Base-by-base conservation (phyloP, 1,284 basidiomycete genomes). In the Tilletia setariae region DNA sequence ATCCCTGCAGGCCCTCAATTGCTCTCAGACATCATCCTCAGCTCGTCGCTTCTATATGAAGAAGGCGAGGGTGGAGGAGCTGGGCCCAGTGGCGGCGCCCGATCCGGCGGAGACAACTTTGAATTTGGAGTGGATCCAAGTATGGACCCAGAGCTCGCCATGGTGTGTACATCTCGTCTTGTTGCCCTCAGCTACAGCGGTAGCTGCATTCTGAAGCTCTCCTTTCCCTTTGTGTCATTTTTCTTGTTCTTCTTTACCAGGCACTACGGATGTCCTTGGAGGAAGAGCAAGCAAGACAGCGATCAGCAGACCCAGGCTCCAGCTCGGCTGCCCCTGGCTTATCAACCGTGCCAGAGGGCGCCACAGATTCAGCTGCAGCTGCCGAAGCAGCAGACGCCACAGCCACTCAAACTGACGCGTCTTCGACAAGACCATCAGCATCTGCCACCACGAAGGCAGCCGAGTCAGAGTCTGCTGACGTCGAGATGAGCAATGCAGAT, bases 201-300 rank as follows among this genome's bases (percentile, higher is more conserved):
- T n/a, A n/a, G n/a, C 43, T 21, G 30, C 72, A 46, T 21, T 43
- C n/a, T 53, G 35, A 42, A n/a, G 21, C 19, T 40, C 25, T 35
- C 23, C 53, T 19, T 25, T 35, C 28, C 23, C 21, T 53, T 23
- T 49, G n/a, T 49, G n/a, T 49, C 47, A 49, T 49, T 44, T 8
- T 23, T 49, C 30, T 21, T 59, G 23, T 30, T 53, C 15, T 49
- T 43, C 30, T n/a, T 25, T 64, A 13, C 32, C 68, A 96, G 93
- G 95, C 94, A 13, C 87, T 98, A 53, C 91, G 95, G 47, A 93
- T 98, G 90, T 98, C 94, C 0, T 89, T 98, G 87, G 92, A 97
- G 84, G 95, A 98, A 84, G 95, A 94, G 71, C 90, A 91, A 81
- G 93, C 93, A 42, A 89, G 94, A 25, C 91, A 92, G 66, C 70